A percentile compares a stretch with the other conserved stretches of the same genome.
phyloP scores from a whole-genome alignment of 371 early-diverging fungal species.

The Umbelopsis sp. region DNA sequence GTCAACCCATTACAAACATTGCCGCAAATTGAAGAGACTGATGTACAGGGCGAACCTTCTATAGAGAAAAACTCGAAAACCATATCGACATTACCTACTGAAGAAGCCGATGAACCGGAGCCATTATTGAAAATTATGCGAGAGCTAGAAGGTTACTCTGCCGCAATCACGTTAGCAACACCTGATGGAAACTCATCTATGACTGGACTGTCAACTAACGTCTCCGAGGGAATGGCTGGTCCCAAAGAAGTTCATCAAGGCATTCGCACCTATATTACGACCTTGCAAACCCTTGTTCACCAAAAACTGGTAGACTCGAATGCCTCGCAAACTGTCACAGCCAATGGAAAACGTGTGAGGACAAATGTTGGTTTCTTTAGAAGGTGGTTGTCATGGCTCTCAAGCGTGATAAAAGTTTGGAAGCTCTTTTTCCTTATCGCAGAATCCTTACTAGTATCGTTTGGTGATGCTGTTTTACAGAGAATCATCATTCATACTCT shows the following conservation, averaged over 20 bases:
- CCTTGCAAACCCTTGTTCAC: background rate
- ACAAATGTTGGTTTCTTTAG: background rate
- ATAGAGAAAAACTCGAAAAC: background rate
- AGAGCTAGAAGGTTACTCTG: background rate
- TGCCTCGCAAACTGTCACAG: background rate
- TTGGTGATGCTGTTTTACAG: constrained; percentile 10
- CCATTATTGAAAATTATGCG: background rate
- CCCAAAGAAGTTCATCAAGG: background rate
- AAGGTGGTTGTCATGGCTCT: constrained; percentile 5
- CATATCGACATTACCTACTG: background rate
- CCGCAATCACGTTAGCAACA: background rate
- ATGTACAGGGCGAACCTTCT: background rate
- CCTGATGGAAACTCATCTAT: background rate
- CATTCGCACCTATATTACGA: background rate
- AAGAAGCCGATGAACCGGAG: background rate
- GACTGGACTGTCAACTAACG: background rate
- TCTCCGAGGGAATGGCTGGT: background rate
- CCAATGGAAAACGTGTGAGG: constrained; percentile 1
- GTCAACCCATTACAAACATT: background rate
- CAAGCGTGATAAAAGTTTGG: constrained; percentile 5
- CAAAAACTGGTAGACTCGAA: background rate
- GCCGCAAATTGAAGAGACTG: background rate
- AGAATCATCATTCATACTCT: constrained; percentile 2
- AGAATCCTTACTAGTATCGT: background rate
- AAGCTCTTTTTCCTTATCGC: constrained; percentile 9